A percentile compares a stretch with the other conserved stretches of the same genome.
These are phyloP conservation scores for Farysia itapuensis DNA, from an alignment of 1,284 basidiomycete species.

Conservation along the genomic window DNA sequence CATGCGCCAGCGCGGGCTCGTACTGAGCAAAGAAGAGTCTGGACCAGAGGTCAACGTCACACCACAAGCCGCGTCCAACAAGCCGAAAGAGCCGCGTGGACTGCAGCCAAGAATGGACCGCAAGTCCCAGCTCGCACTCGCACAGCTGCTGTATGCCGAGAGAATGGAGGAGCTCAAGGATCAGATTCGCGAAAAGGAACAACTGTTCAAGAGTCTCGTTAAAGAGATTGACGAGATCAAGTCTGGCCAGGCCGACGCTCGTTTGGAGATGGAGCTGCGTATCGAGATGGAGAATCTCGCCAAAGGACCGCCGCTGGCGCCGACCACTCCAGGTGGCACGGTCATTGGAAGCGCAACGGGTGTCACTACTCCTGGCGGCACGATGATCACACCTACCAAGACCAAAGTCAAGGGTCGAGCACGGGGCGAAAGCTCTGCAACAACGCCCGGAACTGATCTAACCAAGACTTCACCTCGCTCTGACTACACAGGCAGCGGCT, in stretches of 20 bases:
- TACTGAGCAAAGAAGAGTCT: slow-evolving; percentile 29
- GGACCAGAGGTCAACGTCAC: too few species aligned
- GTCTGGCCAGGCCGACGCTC: slow-evolving; percentile 23
- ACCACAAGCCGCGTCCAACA: slow-evolving; percentile 2
- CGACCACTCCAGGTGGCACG: slow-evolving; percentile 15
- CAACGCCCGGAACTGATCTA: slow-evolving; percentile 5
- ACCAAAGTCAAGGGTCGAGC: slow-evolving; percentile 19
- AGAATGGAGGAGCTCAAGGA: slow-evolving; percentile 47
- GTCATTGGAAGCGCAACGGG: slow-evolving; percentile 5
- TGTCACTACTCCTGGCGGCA: slow-evolving; percentile 9
- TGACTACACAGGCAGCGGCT: slow-evolving; percentile 3
- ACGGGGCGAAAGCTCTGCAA: slow-evolving; percentile 17
- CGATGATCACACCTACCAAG: slow-evolving; percentile 22
- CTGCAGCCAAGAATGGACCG: slow-evolving; percentile 32
- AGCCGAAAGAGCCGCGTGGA: slow-evolving; percentile 39
- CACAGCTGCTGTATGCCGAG: slow-evolving; percentile 52
- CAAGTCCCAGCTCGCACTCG: slow-evolving; percentile 44
- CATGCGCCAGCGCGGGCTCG: slow-evolving; percentile 43
- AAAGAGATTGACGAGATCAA: slow-evolving; percentile 41
- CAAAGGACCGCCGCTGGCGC: slow-evolving; percentile 23
- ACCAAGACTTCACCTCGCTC: slow-evolving; percentile 11
- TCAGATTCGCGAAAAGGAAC: slow-evolving; percentile 43
- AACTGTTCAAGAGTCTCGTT: slow-evolving; percentile 30
- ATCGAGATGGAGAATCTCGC: slow-evolving; percentile 39
- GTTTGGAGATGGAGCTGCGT: slow-evolving; percentile 27